phyloP scores from a whole-genome alignment of 306 rosid genomes.

The Ziziphus jujuba region DNA sequence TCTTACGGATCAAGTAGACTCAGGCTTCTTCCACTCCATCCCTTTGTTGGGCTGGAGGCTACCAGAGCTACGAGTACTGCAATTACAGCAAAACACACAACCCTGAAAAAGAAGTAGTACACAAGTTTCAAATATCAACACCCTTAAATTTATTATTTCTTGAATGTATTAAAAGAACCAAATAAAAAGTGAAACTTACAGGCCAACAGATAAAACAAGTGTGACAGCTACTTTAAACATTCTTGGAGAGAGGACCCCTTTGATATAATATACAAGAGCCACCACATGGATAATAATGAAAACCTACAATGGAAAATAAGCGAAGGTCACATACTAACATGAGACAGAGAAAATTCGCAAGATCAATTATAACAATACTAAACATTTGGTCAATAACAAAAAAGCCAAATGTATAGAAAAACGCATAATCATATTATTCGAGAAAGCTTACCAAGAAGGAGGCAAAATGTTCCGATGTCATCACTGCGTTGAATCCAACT shows the following conservation, averaged over 20 bases:
- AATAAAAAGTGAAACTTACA: conserved; percentile 52
- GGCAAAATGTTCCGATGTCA: conserved; percentile 98
- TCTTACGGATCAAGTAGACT: conserved; percentile 95
- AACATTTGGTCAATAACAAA: too few relatives aligned
- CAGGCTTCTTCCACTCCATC: conserved; percentile 99
- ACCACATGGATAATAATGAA: conserved; percentile 92
- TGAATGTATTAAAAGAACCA: conserved; percentile 18
- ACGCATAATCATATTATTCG: background rate
- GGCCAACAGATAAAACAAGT: conserved; percentile 80
- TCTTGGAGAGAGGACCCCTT: conserved; percentile 81
- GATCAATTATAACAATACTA: background rate
- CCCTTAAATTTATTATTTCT: conserved; percentile 17
- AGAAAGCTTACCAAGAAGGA: conserved; percentile 80
- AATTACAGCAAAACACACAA: conserved; percentile 60
- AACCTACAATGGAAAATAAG: conserved; percentile 51
- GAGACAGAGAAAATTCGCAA: background rate
- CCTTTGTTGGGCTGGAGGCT: conserved; percentile 97
- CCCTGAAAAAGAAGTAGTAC: conserved; percentile 57
- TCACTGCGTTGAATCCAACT: conserved; percentile 96
- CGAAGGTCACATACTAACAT: background rate
- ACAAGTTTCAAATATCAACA: conserved; percentile 27
- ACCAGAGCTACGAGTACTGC: conserved; percentile 90
- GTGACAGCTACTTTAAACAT: conserved; percentile 95
- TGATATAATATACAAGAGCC: conserved; percentile 91
- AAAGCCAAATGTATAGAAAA: too few relatives aligned